Base-by-base conservation (phyloP, 2,329 filamentous ascomycete species). In the Aspergillus pseudoviridinutans region DNA sequence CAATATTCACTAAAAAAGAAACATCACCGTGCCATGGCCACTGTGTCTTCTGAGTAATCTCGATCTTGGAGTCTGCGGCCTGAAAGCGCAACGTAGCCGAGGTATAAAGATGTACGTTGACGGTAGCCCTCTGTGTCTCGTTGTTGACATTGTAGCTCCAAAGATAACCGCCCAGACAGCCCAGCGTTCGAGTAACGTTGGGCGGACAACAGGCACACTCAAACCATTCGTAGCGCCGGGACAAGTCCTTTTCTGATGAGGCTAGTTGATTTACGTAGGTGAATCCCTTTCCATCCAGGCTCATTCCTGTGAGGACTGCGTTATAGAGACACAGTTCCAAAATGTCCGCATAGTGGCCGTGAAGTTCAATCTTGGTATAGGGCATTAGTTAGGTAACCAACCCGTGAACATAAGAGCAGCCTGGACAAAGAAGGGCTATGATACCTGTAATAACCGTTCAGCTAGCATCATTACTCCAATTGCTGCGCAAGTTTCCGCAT, bases 311-410 rank as follows among this genome's bases (percentile, higher is more conserved):
- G 69, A 87, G 76, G 14, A 87, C 78, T 20, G 80, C 79, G 65
- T 87, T 87, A 68, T 85, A 86, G 0, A 87, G 76, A 57, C 79
- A 82, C 2, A 86, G 68, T 65, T 87, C 85, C 79, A 87, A 82
- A 42, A 86, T 71, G 64, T 87, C 85, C 0, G 76, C 79, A 60
- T 83, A 85, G 28, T 77, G 75, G 1, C 77, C 71, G 63, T 85
- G 72, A 10, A 85, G 73, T 35, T 85, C 78, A 25, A 83, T 17
- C 59, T 83, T 79, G 0, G 5, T 38, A 38, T 17, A 7, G 32
- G 14, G 14, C 14, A 17, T 38, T 38, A 17, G 14, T 38, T 17
- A 38, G 14, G 32, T 38, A 17, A 38, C 14, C 6, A 17, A 38
- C 5, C 14, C 14, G 7, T 38, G 32, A 17, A 38, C 32, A 17